Base-by-base conservation (phyloP, 2,329 filamentous ascomycete species). In the Phaeosphaeria sp. region DNA sequence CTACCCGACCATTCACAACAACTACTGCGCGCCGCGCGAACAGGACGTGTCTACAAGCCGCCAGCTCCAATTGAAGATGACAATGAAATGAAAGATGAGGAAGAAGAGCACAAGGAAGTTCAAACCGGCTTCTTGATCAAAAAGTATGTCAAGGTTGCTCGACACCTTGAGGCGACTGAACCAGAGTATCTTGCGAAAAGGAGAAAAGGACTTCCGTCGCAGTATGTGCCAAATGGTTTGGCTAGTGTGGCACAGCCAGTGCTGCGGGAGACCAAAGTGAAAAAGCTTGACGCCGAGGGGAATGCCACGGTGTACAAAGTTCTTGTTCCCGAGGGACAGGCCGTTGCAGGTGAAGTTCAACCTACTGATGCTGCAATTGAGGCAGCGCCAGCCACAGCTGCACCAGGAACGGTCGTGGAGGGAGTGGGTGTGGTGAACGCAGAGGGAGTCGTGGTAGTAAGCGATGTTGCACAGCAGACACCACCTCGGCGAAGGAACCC, bases 251-350 rank as follows among this genome's bases (percentile, higher is more conserved):
- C 57, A 6, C 64, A 67, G 23, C 63, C 68, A 25, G 65, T 68
- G 3, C 91, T 95, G 68, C 89, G 91, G 7, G 90, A 90, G 69
- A 92, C 91, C 0, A 95, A 90, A 21, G 91, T 97, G 52, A 87
- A 90, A 67, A 88, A 90, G 64, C 81, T 89, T 11, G 92, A 96
- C 72, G 87, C 87, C 0, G 84, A 83, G 22, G 93, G 93, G 22
- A 94, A 94, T 67, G 85, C 91, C 10, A 92, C 91, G 59, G 89
- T 94, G 1, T 92, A 95, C 75, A 92, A 96, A 69, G 88, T 95
- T 7, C 90, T 92, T 20, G 84, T 96, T 3, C 86, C 88, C 5
- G 90, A 94, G 56, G 93, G 92, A 0, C 90, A 95, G 72, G 81
- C 82, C 5, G 85, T 96, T 0, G 90, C 94, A 62, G 92, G 92